Evolutionary conservation across 2,329 filamentous ascomycete genomes (phyloP).

Genomic region (Ascochyta rabiei): DNA sequence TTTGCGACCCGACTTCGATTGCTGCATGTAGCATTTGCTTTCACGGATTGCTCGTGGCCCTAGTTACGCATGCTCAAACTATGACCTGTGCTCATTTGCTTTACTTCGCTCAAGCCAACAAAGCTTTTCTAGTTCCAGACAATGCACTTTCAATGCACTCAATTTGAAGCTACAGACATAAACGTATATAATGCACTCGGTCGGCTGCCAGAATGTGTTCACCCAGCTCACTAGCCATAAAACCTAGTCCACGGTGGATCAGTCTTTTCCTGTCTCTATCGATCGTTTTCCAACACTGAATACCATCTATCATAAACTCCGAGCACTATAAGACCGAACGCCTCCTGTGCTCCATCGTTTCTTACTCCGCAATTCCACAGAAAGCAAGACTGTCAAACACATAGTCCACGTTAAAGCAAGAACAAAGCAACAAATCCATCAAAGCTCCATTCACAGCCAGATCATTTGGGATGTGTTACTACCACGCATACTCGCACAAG

Average conservation of each 20-base stretch:
- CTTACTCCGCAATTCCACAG: neutral
- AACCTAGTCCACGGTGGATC: neutral
- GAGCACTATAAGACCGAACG: neutral
- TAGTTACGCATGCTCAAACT: slow-evolving; percentile 22
- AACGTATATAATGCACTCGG: neutral
- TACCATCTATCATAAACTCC: neutral
- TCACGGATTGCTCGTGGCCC: slow-evolving; percentile 12
- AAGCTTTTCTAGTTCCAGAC: slow-evolving; percentile 10
- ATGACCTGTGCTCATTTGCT: slow-evolving; percentile 16
- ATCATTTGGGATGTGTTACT: slow-evolving; percentile 52
- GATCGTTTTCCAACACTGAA: neutral
- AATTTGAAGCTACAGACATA: neutral
- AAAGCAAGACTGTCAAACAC: neutral
- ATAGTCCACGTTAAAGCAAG: neutral
- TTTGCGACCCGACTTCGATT: slow-evolving; percentile 15
- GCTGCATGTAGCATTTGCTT: slow-evolving; percentile 7
- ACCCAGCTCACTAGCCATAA: neutral
- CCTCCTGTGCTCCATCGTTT: neutral
- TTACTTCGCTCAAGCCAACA: slow-evolving; percentile 19
- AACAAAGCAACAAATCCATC: neutral
- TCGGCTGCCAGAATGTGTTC: neutral
- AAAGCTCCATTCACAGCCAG: neutral
- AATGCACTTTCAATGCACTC: neutral
- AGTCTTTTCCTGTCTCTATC: neutral
- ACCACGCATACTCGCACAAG: slow-evolving; percentile 54